Conservation (phyloP, 2,329 filamentous ascomycete species). For the Aureobasidium sp. region DNA sequence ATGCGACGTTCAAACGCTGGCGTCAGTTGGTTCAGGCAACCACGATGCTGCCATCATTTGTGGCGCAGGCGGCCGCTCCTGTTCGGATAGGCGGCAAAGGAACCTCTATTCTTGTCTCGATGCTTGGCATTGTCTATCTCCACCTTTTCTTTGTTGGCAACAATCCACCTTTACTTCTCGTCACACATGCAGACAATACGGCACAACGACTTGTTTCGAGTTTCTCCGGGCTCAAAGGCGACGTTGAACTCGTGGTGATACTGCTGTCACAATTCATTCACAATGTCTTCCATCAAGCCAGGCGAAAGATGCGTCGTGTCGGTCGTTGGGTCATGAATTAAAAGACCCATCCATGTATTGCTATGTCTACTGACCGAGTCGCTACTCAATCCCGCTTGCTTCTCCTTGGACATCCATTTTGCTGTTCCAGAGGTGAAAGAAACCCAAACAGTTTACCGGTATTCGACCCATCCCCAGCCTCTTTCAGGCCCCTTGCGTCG, state of each 20-base stretch:
- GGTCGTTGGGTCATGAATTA: too few species aligned
- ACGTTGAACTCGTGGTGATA: too few species aligned
- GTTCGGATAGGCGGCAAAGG: not conserved
- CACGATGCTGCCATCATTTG: not conserved
- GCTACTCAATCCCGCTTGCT: not conserved
- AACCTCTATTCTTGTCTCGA: not conserved
- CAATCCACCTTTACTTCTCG: not conserved
- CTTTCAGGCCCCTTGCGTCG: not conserved
- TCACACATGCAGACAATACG: not conserved
- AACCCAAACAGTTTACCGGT: too few species aligned
- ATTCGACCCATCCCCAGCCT: too few species aligned
- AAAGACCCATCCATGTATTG: not conserved
- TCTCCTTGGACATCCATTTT: too few species aligned
- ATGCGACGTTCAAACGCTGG: not conserved
- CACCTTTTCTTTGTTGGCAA: not conserved
- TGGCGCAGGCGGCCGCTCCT: not conserved
- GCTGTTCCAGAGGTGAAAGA: too few species aligned
- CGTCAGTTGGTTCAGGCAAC: constrained; percentile 5
- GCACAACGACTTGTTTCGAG: not conserved
- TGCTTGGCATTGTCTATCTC: not conserved
- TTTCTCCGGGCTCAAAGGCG: not conserved
- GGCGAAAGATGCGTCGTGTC: too few species aligned
- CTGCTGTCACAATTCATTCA: too few species aligned
- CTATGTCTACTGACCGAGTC: not conserved
- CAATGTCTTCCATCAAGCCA: too few species aligned